These are phyloP conservation scores for Hemileccinum impolitum DNA, from an alignment of 768 basidiomycete species.

Conservation along the genomic window DNA sequence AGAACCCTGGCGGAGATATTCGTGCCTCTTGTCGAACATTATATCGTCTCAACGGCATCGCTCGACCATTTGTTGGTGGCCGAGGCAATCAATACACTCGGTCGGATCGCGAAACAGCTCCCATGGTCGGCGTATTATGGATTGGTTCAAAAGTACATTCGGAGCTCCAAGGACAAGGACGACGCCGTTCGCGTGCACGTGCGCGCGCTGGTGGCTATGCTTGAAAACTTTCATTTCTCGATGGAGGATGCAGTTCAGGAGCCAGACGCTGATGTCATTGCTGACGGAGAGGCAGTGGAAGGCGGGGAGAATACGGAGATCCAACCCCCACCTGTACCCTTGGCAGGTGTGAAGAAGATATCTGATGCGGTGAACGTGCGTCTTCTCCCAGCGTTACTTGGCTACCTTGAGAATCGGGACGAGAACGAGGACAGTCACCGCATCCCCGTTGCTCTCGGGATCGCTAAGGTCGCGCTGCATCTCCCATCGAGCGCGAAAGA, in stretches of 20 bases:
- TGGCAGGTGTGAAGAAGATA: conserved; percentile 39
- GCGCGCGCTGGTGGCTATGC: conserved; percentile 76
- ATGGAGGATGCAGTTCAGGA: conserved; percentile 58
- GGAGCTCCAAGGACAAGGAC: conserved; percentile 62
- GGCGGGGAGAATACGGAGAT: conserved; percentile 25
- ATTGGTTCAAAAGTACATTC: conserved; percentile 78
- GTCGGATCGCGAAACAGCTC: conserved; percentile 71
- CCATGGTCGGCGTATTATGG: conserved; percentile 82
- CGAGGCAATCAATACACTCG: conserved; percentile 80
- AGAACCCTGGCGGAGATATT: conserved; percentile 77
- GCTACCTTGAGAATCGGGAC: conserved; percentile 80
- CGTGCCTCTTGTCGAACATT: conserved; percentile 82
- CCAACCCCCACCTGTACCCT: conserved; percentile 2
- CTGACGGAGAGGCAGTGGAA: conserved; percentile 23
- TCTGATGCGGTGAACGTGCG: conserved; percentile 72
- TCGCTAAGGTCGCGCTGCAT: conserved; percentile 78
- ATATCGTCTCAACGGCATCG: conserved; percentile 57
- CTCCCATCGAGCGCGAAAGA: conserved; percentile 64
- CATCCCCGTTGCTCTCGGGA: conserved; percentile 84
- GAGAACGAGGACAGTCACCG: conserved; percentile 82
- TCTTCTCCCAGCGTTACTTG: conserved; percentile 76
- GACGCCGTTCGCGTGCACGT: conserved; percentile 76
- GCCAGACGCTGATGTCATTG: conserved; percentile 26
- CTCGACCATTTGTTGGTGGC: conserved; percentile 86
- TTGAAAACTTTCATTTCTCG: conserved; percentile 90